These are phyloP conservation scores for Plasmodium vivax DNA, from an alignment of 169 alveolate genomes.

Conservation along the genomic window DNA sequence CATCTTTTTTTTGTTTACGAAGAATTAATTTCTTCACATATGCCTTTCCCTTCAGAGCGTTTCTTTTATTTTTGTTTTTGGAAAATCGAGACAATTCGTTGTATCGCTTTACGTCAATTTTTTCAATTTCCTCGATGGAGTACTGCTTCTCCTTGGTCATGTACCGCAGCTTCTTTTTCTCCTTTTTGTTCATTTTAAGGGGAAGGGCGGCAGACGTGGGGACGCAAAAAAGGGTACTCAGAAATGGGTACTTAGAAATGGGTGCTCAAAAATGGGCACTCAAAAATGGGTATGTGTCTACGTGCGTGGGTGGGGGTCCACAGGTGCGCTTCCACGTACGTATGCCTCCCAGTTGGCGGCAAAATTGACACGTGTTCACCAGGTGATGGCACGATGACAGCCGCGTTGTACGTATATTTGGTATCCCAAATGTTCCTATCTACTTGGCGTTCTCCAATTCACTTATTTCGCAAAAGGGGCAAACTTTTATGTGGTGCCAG, in stretches of 20 bases:
- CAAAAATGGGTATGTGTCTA: neutral
- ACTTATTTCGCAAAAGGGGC: neutral
- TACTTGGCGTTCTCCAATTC: neutral
- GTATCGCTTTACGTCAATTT: slow-evolving; percentile 43
- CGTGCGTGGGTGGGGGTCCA: neutral
- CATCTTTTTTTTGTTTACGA: slow-evolving; percentile 71
- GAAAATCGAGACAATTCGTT: slow-evolving; percentile 35
- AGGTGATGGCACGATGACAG: neutral
- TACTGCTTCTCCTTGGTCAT: slow-evolving; percentile 62
- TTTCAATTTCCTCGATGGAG: slow-evolving; percentile 65
- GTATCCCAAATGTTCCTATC: neutral
- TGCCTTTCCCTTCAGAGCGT: slow-evolving; percentile 64
- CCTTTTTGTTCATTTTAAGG: slow-evolving; percentile 42
- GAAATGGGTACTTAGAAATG: neutral
- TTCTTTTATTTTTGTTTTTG: slow-evolving; percentile 57
- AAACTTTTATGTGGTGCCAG: neutral
- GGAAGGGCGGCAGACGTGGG: neutral
- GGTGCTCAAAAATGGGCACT: neutral
- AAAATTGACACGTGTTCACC: neutral
- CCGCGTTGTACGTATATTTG: neutral
- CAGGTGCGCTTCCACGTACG: neutral
- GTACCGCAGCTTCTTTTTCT: slow-evolving; percentile 54
- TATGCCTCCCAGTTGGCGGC: neutral
- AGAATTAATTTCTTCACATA: slow-evolving; percentile 56
- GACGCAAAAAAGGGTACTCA: neutral